Evolutionary conservation across 139 green algal species (phyloP).

Genomic region (Chlamydomonas eustigma): DNA sequence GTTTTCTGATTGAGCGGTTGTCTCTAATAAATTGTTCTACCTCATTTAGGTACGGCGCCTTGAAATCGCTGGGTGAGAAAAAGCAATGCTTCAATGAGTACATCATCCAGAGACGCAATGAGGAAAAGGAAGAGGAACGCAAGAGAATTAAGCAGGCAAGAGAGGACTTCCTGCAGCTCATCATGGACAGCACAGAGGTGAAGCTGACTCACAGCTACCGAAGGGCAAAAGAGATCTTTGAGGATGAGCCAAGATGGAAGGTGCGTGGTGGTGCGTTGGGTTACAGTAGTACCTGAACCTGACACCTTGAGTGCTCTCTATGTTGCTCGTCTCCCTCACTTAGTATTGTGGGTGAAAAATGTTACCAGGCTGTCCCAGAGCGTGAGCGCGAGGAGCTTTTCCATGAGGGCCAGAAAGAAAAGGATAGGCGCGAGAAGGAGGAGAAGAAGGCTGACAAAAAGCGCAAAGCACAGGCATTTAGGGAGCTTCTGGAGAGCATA

Average conservation of each 20-base stretch:
- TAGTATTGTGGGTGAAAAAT: too few relatives aligned
- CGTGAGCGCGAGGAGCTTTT: conserved; percentile 48
- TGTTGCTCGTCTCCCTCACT: too few relatives aligned
- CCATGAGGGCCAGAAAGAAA: conserved; percentile 39
- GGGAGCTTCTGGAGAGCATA: conserved; percentile 34
- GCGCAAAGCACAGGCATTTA: conserved; percentile 44
- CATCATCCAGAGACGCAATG: conserved; percentile 47
- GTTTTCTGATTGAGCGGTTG: not conserved
- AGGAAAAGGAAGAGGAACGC: conserved; percentile 75
- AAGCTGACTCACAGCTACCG: conserved; percentile 26
- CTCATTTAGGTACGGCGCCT: conserved; percentile 62
- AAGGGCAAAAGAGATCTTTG: conserved; percentile 46
- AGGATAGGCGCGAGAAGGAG: conserved; percentile 46
- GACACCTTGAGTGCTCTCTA: too few relatives aligned
- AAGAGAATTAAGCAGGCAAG: conserved; percentile 41
- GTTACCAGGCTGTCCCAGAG: conserved; percentile 25
- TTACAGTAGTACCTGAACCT: too few relatives aligned
- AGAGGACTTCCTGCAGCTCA: conserved; percentile 64
- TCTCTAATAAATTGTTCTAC: not conserved
- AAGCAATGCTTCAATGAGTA: conserved; percentile 93
- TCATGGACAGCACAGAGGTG: conserved; percentile 35
- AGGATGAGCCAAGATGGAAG: conserved; percentile 60
- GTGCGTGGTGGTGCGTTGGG: conserved; percentile 21
- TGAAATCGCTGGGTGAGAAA: conserved; percentile 87
- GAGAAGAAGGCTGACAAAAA: conserved; percentile 35